Evolutionary conservation across 179 eudicot genomes (phyloP), one percentile per base, ranked within the genome.

Genomic region (Drosera spatulata): DNA sequence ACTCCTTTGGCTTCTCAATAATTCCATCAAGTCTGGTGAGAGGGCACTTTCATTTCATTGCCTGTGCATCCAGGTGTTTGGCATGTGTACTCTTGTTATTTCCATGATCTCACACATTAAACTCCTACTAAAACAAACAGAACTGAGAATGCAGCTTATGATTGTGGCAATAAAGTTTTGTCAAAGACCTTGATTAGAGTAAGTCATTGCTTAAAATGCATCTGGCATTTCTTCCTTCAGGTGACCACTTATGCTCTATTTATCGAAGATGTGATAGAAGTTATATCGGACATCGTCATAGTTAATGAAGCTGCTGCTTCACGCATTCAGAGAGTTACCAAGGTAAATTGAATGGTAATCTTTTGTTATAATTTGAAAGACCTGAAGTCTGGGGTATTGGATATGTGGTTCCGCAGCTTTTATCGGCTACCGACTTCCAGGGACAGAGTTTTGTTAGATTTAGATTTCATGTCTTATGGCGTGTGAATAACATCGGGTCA

Each of bases 241-340:
- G 94, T 85, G 49, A 83, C 84, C 79, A 84, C 90, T 47, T 84
- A 84, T 69, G 78, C 78, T 42, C 61, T 86, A 59, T 68, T 79
- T 56, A 75, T 78, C 52, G 82, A 80, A 61, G 95, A 86, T 78
- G 81, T 86, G 43, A 65, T 79, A 8, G 80, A 84, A 63, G 95
- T 86, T 53, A 61, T 67, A 63, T 63, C 81, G 4, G 89, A 86
- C 73, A 71, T 76, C 2, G 74, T 86, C 54, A 72, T 83, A 50
- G 89, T 83, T 65, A 79, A 77, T 64, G 85, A 86, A 77, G 82
- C 81, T 63, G 89, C 95, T 45, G 81, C 75, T 48, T 74, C 85
- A 7, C 80, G 64, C 47, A 69, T 86, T 55, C 87, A 81, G 50
- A 79, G 89, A 62, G 75, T 86, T 11, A 83, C 95, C 13, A 86